Conservation (phyloP, 768 basidiomycete genomes). For the Boletus vinaceobasis region DNA sequence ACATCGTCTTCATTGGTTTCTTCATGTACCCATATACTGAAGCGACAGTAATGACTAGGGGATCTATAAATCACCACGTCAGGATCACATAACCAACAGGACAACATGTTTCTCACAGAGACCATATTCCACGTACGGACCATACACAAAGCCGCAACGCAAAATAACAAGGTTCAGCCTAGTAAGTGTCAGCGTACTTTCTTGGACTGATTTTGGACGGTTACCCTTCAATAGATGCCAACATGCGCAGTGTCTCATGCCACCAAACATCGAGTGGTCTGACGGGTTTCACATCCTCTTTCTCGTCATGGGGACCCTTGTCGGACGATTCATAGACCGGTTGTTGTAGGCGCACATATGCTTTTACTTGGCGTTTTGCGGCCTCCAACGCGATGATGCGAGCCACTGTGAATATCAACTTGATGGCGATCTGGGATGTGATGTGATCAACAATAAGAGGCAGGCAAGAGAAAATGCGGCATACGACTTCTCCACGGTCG, state of each 20-base stretch:
- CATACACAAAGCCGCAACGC: slow-evolving; percentile 73
- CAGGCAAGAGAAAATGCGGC: slow-evolving; percentile 18
- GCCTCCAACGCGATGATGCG: slow-evolving; percentile 72
- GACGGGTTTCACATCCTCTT: slow-evolving; percentile 68
- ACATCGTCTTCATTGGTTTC: slow-evolving; percentile 86
- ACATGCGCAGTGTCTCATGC: slow-evolving; percentile 77
- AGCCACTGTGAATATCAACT: slow-evolving; percentile 66
- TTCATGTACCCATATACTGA: slow-evolving; percentile 80
- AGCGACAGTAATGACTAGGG: slow-evolving; percentile 68
- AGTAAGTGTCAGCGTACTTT: slow-evolving; percentile 7
- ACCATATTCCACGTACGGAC: slow-evolving; percentile 75
- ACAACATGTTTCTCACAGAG: slow-evolving; percentile 44
- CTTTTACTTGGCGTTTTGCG: slow-evolving; percentile 71
- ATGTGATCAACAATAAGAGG: slow-evolving; percentile 3
- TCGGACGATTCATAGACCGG: slow-evolving; percentile 76
- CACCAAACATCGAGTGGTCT: slow-evolving; percentile 79
- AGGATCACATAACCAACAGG: slow-evolving; percentile 9
- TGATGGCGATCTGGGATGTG: slow-evolving; percentile 67
- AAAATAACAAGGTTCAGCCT: slow-evolving; percentile 82
- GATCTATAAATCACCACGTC: slow-evolving; percentile 42
- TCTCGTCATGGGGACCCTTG: slow-evolving; percentile 65
- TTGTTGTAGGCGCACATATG: slow-evolving; percentile 73
- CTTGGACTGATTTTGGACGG: slow-evolving; percentile 4
- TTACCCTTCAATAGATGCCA: slow-evolving; percentile 73
- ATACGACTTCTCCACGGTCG: slow-evolving; percentile 72